phyloP scores from a whole-genome alignment of 108 stramenopile genomes.

The Chaetoceros muelleri region DNA sequence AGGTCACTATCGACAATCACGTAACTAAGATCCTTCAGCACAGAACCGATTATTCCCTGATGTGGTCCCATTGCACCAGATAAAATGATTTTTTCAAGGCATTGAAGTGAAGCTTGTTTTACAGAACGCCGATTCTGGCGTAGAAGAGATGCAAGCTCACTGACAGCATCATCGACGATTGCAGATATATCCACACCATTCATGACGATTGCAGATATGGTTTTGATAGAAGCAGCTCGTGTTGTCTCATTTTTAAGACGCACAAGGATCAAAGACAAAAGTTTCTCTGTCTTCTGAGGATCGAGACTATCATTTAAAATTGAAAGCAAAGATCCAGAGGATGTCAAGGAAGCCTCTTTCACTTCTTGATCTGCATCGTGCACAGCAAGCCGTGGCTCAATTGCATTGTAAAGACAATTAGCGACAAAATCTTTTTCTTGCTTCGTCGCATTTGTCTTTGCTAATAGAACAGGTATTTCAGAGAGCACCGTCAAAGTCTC shows the following conservation, averaged over 20 bases:
- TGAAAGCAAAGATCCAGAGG: conserved; percentile 52
- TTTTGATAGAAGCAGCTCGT: conserved; percentile 85
- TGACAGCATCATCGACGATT: conserved; percentile 59
- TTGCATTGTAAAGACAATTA: conserved; percentile 59
- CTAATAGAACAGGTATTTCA: conserved; percentile 52
- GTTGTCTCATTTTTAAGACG: conserved; percentile 92
- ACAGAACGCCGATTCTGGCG: conserved; percentile 80
- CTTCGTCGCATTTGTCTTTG: conserved; percentile 15
- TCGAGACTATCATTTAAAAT: conserved; percentile 40
- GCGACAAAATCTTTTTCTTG: conserved; percentile 43
- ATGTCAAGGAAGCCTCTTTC: conserved; percentile 82
- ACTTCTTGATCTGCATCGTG: conserved; percentile 96
- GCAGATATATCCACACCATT: conserved; percentile 52
- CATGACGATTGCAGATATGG: conserved; percentile 52
- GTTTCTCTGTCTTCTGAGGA: conserved; percentile 32
- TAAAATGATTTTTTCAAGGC: conserved; percentile 53
- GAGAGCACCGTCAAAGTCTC: conserved; percentile 84
- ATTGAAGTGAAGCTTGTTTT: conserved; percentile 77
- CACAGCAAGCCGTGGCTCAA: conserved; percentile 86
- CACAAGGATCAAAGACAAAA: conserved; percentile 73
- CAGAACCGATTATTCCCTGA: conserved; percentile 42
- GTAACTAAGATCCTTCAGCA: conserved; percentile 64
- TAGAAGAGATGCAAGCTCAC: conserved; percentile 74
- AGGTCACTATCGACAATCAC: conserved; percentile 86
- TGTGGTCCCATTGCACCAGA: conserved; percentile 11